Evolutionary conservation across 108 stramenopile species (phyloP).

Genomic region (Nitzschia sp.): DNA sequence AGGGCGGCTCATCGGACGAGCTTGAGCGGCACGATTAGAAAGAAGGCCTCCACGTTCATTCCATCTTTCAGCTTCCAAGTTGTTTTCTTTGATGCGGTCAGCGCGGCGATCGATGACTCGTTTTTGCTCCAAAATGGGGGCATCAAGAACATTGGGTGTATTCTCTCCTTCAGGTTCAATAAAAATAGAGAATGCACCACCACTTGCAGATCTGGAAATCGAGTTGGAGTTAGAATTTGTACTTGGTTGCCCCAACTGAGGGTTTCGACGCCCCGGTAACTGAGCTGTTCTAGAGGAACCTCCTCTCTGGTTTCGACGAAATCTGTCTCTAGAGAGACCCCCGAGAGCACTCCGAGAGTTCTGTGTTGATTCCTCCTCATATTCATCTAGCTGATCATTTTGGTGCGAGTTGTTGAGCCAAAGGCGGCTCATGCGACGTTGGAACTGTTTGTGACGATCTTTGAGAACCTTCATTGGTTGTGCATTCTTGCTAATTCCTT

Average conservation of each 20-base stretch:
- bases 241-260: not conserved
- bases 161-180: conserved; percentile 52
- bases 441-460: conserved; percentile 75
- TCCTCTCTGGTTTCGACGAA: conserved; percentile 37
- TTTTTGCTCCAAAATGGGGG: conserved; percentile 17
- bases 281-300: not conserved
- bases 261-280: not conserved
- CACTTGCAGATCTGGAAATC: conserved; percentile 2
- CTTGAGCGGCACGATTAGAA: not conserved
- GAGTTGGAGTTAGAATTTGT: not conserved
- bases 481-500: conserved; percentile 68
- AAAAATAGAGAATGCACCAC: conserved; percentile 57
- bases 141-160: conserved; percentile 1
- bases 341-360: conserved; percentile 46
- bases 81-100: conserved; percentile 77
- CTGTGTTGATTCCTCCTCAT: not conserved
- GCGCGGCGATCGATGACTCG: conserved; percentile 49
- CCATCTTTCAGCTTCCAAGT: conserved; percentile 62
- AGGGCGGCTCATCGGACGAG: conserved; percentile 16
- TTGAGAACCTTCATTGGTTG: conserved; percentile 64
- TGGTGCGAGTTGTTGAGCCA: conserved; percentile 61
- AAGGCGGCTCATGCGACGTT: conserved; percentile 78
- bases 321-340: conserved; percentile 44
- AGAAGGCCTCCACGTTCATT: conserved; percentile 74
- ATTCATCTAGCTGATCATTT: conserved; percentile 44